Base-by-base conservation (phyloP, 169 alveolate species). In the Plasmodium chabaudi region DNA sequence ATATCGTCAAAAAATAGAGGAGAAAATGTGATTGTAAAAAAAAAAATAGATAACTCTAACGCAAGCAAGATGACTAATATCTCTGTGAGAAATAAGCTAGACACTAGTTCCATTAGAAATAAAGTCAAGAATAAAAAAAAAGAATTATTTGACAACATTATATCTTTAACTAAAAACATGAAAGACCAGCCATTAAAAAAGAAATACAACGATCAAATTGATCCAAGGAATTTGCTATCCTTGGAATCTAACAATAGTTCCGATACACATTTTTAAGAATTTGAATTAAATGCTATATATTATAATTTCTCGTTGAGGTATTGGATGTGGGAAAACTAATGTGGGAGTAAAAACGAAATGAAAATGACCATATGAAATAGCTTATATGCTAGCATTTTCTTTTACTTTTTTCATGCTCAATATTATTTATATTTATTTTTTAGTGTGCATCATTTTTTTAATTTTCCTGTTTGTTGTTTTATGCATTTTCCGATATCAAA, bases 161-260 rank as follows among this genome's bases (percentile, higher is more conserved):
- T 77, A 64, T 77, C 77, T 57, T 65, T 77, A 68, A 77, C 88
- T 13, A 77, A 77, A 49, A 77, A 77, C 61, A 77, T 77, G 88
- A 77, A 77, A 42, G 70, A 77, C 5, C 57, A 77, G 1, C 88
- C 88, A 55, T 56, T 77, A 51, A 77, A 77, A 60, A 77, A 77
- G 46, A 64, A 63, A 57, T 77, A 77, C 49, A 63, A 77, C 46
- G 79, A 61, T 23, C 27, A 77, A 21, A 77, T 77, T 25, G 68
- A 77, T 13, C 77, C 71, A 10, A 39, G 59, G 15, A 77, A 77
- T 77, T 77, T 77, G 44, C 49, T 77, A 47, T 77, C 88, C 44
- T 9, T 44, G 51, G 65, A 55, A 15, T 77, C 88, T 47, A 77
- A 63, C 25, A 77, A 77, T 77, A 77, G 88, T 55, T 51, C 49